phyloP scores from a whole-genome alignment of 2,329 filamentous ascomycete species.

The Aspergillus sp. region DNA sequence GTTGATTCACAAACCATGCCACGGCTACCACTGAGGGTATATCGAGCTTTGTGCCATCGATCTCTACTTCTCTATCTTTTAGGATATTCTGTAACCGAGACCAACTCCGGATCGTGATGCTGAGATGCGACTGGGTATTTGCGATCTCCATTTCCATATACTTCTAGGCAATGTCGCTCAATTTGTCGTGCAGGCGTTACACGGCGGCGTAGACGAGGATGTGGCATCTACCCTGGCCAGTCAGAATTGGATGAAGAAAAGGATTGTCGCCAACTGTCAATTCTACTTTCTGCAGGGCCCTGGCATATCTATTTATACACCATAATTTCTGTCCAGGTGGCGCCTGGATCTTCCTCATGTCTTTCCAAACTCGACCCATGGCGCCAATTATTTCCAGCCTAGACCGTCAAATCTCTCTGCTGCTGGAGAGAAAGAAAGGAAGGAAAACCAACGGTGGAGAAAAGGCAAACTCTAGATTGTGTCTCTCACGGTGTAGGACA shows the following conservation, averaged over 20 bases:
- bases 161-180: background rate
- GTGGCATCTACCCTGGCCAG: background rate
- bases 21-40: conserved; percentile 14
- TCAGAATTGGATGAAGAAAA: background rate
- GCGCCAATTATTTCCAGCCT: background rate
- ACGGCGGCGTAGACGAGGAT: background rate
- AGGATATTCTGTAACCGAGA: conserved; percentile 9
- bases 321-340: background rate
- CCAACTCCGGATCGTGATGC: conserved; percentile 8
- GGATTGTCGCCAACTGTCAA: background rate
- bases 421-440: background rate
- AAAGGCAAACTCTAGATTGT: background rate
- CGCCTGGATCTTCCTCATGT: background rate
- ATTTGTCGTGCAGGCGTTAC: background rate
- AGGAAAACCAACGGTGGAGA: background rate
- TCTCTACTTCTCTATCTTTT: conserved; percentile 5
- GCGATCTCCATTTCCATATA: conserved; percentile 1
- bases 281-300: background rate
- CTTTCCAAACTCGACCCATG: background rate
- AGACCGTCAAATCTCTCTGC: background rate
- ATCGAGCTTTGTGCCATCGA: conserved; percentile 10
- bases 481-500: background rate
- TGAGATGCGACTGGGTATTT: conserved; percentile 9
- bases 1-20: conserved; percentile 7
- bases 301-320: background rate